These are phyloP conservation scores for Begonia loranthoides DNA, from an alignment of 306 rosid genomes.

Conservation along the genomic window DNA sequence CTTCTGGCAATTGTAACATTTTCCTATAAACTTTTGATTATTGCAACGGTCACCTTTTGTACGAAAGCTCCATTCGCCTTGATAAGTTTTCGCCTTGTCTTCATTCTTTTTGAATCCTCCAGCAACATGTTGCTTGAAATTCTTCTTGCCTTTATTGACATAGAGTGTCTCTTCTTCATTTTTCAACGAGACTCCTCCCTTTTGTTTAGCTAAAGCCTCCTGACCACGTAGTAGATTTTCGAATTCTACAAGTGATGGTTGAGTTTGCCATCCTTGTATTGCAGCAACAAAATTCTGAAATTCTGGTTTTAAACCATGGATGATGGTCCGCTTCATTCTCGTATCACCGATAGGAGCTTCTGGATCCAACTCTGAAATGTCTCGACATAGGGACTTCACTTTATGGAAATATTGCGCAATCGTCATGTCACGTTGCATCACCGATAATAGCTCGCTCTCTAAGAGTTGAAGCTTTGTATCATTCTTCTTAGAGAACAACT, in stretches of 20 bases:
- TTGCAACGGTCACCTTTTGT: neutral
- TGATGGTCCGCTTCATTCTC: neutral
- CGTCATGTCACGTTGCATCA: neutral
- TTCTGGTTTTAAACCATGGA: neutral
- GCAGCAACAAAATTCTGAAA: too few relatives aligned
- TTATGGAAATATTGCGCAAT: neutral
- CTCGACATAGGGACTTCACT: neutral
- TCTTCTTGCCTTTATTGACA: too few relatives aligned
- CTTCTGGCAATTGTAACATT: conserved; percentile 2
- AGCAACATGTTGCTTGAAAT: neutral
- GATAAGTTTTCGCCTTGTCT: neutral
- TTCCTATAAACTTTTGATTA: neutral
- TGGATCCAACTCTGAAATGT: conserved; percentile 7
- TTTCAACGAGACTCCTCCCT: too few relatives aligned
- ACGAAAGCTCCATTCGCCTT: neutral
- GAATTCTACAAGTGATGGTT: too few relatives aligned
- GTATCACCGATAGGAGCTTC: neutral
- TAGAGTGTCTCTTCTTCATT: too few relatives aligned
- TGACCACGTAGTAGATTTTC: too few relatives aligned
- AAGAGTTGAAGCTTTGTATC: too few relatives aligned
- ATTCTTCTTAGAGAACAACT: too few relatives aligned
- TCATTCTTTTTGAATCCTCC: neutral
- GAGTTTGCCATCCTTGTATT: neutral
- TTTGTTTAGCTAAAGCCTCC: too few relatives aligned
- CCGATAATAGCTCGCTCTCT: too few relatives aligned